Percentiles rank a stretch among this genome's conserved stretches.
Evolutionary conservation across 305 asterid species (phyloP).

Genomic region (Fraxinus paxiana): DNA sequence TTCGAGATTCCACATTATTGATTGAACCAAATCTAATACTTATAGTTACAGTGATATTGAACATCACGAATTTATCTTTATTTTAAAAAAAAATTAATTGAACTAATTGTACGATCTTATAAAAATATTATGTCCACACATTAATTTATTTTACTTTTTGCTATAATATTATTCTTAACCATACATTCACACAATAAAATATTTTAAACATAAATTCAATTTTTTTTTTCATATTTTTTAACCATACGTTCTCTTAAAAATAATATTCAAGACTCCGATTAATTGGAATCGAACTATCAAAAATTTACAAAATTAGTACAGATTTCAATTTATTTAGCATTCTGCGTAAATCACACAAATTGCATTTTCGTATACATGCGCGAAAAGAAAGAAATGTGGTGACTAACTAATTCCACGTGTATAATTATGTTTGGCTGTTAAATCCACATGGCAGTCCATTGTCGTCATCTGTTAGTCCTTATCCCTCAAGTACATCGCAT

Average conservation of each 20-base stretch:
- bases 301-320: not conserved
- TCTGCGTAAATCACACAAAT: not conserved
- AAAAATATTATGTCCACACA: not conserved
- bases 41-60: not conserved
- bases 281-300: not conserved
- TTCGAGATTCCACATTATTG: not conserved
- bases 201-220: too few relatives aligned
- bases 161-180: too few relatives aligned
- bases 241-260: not conserved
- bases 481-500: not conserved
- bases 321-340: not conserved
- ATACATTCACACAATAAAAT: not conserved
- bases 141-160: not conserved
- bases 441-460: constrained; percentile 27
- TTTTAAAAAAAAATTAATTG: not conserved
- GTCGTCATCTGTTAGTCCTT: constrained; percentile 28
- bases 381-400: not conserved
- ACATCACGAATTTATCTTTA: not conserved
- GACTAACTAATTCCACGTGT: constrained; percentile 17
- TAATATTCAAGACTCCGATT: not conserved
- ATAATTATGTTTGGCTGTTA: not conserved
- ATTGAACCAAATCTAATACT: not conserved
- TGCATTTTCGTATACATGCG: not conserved
- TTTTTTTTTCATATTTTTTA: not conserved
- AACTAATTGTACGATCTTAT: not conserved